A percentile compares a stretch with the other conserved stretches of the same genome.
These are phyloP conservation scores for Xanthoceras sorbifolium DNA, from an alignment of 345 rosid genomes.

Conservation along the genomic window DNA sequence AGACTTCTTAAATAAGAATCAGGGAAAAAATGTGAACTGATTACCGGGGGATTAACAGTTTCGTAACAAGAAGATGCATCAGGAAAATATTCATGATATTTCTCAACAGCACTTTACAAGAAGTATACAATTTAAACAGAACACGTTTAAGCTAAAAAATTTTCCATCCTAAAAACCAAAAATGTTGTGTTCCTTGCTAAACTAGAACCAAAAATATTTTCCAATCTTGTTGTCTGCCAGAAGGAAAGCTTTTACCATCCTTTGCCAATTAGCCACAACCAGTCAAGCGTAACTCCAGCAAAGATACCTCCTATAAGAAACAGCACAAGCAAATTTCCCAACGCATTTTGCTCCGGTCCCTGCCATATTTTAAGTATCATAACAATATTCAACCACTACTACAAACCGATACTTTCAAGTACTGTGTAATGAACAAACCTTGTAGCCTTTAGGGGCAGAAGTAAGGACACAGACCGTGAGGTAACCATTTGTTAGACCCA, in stretches of 20 bases:
- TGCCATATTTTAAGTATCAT: constrained; percentile 12
- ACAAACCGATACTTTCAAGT: neutral
- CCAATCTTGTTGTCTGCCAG: neutral
- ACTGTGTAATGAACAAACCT: constrained; percentile 38
- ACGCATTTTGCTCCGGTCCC: constrained; percentile 77
- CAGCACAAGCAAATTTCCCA: constrained; percentile 63
- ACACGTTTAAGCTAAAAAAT: no score
- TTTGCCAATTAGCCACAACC: constrained; percentile 73
- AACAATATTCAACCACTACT: neutral
- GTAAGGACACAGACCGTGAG: constrained; percentile 79
- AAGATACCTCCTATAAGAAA: constrained; percentile 58
- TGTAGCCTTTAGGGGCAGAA: constrained; percentile 80
- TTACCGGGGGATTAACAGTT: no score
- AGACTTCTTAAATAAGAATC: no score
- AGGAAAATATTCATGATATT: no score
- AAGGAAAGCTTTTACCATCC: constrained; percentile 48
- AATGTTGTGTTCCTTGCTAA: neutral
- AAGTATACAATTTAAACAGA: no score
- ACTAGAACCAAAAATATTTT: neutral
- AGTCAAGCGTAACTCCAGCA: constrained; percentile 57
- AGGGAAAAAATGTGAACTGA: no score
- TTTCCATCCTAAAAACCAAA: neutral
- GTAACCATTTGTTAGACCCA: constrained; percentile 75
- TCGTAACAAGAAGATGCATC: no score
- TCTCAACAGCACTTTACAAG: no score